phyloP scores from a whole-genome alignment of 2,329 filamentous ascomycete species.

The Fonsecaea multimorphosa region DNA sequence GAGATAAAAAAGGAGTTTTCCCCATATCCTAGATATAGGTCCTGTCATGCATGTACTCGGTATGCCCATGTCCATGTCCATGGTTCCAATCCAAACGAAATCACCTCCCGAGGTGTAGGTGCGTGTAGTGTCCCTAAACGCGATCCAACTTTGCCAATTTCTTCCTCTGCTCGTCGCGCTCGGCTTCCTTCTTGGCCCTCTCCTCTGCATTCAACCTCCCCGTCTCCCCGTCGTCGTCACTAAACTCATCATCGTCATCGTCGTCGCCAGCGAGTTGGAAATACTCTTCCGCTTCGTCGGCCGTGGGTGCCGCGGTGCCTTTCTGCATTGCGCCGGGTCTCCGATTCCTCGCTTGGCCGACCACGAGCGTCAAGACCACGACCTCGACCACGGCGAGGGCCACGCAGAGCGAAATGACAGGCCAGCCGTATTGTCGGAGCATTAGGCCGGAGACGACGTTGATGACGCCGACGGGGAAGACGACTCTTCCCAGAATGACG shows the following conservation, averaged over 20 bases:
- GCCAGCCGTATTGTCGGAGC: conserved; percentile 39
- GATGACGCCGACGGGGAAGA: conserved; percentile 41
- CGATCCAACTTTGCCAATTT: conserved; percentile 36
- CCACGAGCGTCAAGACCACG: conserved; percentile 31
- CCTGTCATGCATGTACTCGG: too few species aligned
- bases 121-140: conserved; percentile 19
- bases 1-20: too few species aligned
- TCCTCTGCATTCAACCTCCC: conserved; percentile 18
- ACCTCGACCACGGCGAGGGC: conserved; percentile 35
- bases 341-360: conserved; percentile 24
- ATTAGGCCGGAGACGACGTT: conserved; percentile 37
- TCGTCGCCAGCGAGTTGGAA: conserved; percentile 39
- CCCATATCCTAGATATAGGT: too few species aligned
- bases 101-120: neutral
- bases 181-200: conserved; percentile 28
- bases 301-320: conserved; percentile 23
- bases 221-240: conserved; percentile 31
- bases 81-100: too few species aligned
- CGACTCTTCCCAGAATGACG: conserved; percentile 40
- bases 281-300: conserved; percentile 40
- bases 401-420: conserved; percentile 33
- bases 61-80: too few species aligned
- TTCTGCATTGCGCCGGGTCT: conserved; percentile 26
- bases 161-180: conserved; percentile 35
- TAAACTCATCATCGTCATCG: conserved; percentile 35